Evolutionary conservation across 495 filamentous ascomycete species (phyloP).

Genomic region (Penicillium verhagenii): DNA sequence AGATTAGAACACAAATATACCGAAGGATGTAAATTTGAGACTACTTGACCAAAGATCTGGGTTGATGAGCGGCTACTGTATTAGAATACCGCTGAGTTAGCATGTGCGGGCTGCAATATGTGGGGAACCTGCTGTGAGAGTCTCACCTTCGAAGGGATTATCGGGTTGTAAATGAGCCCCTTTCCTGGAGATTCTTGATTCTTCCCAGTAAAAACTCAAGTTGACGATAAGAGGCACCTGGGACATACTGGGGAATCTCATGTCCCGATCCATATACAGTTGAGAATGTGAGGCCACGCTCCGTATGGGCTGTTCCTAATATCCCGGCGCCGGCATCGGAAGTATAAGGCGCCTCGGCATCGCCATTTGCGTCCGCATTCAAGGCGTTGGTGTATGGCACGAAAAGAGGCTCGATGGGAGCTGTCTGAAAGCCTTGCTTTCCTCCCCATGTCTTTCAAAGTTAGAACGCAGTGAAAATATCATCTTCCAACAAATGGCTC

Average conservation of each 20-base stretch:
- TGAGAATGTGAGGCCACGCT: conserved; percentile 70
- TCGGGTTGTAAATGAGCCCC: conserved; percentile 32
- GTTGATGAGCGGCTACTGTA: too few species aligned
- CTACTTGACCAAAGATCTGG: too few species aligned
- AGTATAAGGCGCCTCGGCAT: conserved; percentile 13
- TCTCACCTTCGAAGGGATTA: background rate
- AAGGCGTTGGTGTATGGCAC: conserved; percentile 59
- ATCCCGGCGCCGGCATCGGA: conserved; percentile 51
- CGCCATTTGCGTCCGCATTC: conserved; percentile 25
- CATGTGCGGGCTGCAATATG: too few species aligned
- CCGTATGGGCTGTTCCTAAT: conserved; percentile 60
- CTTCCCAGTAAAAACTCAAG: conserved; percentile 66
- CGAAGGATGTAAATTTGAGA: too few species aligned
- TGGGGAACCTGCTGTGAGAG: too few species aligned
- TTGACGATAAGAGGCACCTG: conserved; percentile 63
- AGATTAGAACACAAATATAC: too few species aligned
- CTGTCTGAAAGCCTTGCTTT: conserved; percentile 60
- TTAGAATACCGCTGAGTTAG: too few species aligned
- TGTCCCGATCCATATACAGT: conserved; percentile 58
- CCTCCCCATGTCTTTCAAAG: conserved; percentile 67
- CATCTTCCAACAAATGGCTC: background rate
- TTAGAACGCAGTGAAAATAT: background rate
- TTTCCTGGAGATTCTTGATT: conserved; percentile 44
- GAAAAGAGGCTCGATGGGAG: conserved; percentile 59
- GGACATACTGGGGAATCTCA: conserved; percentile 61